Evolutionary conservation across 257 asterid species (phyloP), one percentile per base, ranked within the genome.

Genomic region (Solanum tarijense): DNA sequence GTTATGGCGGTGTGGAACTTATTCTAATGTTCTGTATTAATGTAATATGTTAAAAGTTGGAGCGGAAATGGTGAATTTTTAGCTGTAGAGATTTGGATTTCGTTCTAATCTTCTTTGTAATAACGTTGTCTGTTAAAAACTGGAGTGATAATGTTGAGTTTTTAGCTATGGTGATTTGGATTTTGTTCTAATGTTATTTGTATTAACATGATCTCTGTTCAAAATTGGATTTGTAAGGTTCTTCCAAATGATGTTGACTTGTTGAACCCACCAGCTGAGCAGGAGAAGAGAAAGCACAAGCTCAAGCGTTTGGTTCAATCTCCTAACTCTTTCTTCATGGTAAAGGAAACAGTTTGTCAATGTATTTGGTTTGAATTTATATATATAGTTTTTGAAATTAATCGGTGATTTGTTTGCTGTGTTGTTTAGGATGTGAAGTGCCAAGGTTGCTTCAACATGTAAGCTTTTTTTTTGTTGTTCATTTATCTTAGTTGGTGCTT

Each of bases 361-460:
- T 76, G 31, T 39, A 3, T 75, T 2, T 4, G 14, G 38, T 55
- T 13, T 32, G 9, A 4, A 29, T 6, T 69, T 29, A 9, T 25
- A 0, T 31, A 52, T 52, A 0, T 0, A 16, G 62, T 3, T 55
- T 46, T 35, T 48, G 31, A 6, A 34, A 23, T 13, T 38, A 35
- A 13, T 72, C 32, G 38, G 76, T 3, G 21, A 4, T 83, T 48
- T 35, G 9, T 25, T 38, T 76, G 36, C 0, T 74, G 25, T 65
- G 11, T 55, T 76, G 20, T 74, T 2, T 32, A 90, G 92, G 91
- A 90, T 48, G 92, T 90, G 20, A 90, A 90, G 69, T 90, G 92
- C 34, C 92, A 90, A 34, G 91, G 90, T 6, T 89, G 91, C 89
- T 90, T 89, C 66, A 87, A 90, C 88, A 89, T 90, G 92, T 90